phyloP scores from a whole-genome alignment of 2,329 filamentous ascomycete species.

The Didymosphaeria variabile region DNA sequence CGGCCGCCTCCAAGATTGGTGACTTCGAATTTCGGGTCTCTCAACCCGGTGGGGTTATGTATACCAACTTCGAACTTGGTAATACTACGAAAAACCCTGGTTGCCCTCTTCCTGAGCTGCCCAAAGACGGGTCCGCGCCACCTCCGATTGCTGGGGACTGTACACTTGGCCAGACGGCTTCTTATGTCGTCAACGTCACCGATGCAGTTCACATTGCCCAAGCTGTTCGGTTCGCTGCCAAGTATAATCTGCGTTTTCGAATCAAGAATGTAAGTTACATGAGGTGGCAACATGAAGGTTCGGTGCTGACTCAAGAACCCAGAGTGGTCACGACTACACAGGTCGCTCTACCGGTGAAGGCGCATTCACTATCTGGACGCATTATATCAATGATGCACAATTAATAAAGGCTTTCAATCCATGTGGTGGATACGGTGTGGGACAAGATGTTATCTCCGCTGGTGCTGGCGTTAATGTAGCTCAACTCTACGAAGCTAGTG shows the following conservation, averaged over 20 bases:
- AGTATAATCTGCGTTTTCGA: slow-evolving; percentile 13
- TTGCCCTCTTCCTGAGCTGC: slow-evolving; percentile 11
- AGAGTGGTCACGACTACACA: too few species aligned
- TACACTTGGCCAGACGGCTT: slow-evolving; percentile 12
- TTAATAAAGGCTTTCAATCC: too few species aligned
- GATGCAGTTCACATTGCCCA: slow-evolving; percentile 3
- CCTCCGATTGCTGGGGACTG: slow-evolving; percentile 6
- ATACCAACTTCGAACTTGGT: slow-evolving; percentile 13
- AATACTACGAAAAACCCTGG: neutral
- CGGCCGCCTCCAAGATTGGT: neutral
- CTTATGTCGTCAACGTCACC: slow-evolving; percentile 14
- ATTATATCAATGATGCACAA: too few species aligned
- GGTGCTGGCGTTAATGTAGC: too few species aligned
- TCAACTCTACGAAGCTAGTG: too few species aligned
- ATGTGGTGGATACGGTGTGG: too few species aligned
- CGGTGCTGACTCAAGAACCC: too few species aligned
- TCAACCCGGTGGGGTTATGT: slow-evolving; percentile 12
- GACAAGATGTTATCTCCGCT: too few species aligned
- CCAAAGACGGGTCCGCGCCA: neutral
- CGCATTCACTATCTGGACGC: too few species aligned
- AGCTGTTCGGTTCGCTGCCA: slow-evolving; percentile 13
- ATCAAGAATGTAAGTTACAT: slow-evolving; percentile 8
- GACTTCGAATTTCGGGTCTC: neutral
- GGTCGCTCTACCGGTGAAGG: too few species aligned
- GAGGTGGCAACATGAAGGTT: too few species aligned